phyloP scores from a whole-genome alignment of 2,329 filamentous ascomycete genomes.

The Paracorniculantispora psalliotae region DNA sequence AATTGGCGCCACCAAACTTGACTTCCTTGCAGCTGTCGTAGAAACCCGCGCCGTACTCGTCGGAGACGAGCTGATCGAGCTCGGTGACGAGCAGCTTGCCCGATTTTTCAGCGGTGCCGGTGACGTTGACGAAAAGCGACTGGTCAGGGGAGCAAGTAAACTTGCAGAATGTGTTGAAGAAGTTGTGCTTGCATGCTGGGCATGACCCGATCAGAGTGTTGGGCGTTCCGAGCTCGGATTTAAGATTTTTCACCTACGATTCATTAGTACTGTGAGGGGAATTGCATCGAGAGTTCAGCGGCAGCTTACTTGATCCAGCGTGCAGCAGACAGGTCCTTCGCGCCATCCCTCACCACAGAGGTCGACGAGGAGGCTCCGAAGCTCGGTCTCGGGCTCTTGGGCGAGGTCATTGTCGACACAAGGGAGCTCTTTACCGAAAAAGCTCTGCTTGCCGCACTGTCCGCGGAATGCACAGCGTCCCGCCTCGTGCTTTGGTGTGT shows the following conservation, averaged over 20 bases:
- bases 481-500: constrained; percentile 67
- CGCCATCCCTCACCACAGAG: constrained; percentile 88
- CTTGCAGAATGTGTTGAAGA: constrained; percentile 96
- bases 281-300: neutral
- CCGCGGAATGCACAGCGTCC: constrained; percentile 88
- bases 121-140: constrained; percentile 91
- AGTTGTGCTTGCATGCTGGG: constrained; percentile 96
- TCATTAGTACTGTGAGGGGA: neutral
- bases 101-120: constrained; percentile 59
- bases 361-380: constrained; percentile 72
- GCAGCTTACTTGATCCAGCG: constrained; percentile 63
- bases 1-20: constrained; percentile 92
- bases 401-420: constrained; percentile 89
- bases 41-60: constrained; percentile 80
- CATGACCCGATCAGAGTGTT: constrained; percentile 88
- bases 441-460: constrained; percentile 83
- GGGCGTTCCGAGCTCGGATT: constrained; percentile 79
- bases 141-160: constrained; percentile 98
- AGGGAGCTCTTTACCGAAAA: constrained; percentile 85
- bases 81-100: constrained; percentile 67
- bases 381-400: constrained; percentile 62
- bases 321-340: constrained; percentile 79
- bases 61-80: constrained; percentile 81
- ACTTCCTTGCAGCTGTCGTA: constrained; percentile 98
- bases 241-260: constrained; percentile 66